These are phyloP conservation scores for Trichophyton simii DNA, from an alignment of 2,329 filamentous ascomycete species.

Conservation along the genomic window DNA sequence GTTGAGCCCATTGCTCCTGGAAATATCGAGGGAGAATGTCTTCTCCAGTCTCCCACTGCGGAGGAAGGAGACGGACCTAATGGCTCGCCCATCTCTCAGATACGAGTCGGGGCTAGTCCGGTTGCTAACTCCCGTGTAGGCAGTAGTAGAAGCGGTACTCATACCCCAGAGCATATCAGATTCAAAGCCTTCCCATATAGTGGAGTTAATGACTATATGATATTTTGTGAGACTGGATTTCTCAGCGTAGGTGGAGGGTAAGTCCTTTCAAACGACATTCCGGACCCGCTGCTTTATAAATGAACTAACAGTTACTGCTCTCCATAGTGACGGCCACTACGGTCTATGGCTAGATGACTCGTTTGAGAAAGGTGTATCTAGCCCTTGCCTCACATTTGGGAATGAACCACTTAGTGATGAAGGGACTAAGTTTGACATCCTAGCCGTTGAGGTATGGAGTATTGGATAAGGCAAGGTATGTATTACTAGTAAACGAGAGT, in stretches of 20 bases:
- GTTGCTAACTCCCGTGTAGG: conserved; percentile 14
- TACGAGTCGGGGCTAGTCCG: background rate
- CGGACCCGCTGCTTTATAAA: background rate
- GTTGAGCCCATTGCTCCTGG: conserved; percentile 16
- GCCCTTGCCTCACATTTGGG: conserved; percentile 77
- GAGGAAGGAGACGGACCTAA: background rate
- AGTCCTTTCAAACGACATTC: conserved; percentile 15
- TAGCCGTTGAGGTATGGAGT: conserved; percentile 90
- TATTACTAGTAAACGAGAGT: background rate
- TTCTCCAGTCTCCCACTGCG: background rate
- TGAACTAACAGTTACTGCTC: background rate
- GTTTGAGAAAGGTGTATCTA: conserved; percentile 72
- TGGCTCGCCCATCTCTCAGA: background rate
- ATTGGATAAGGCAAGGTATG: conserved; percentile 45
- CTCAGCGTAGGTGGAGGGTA: conserved; percentile 72
- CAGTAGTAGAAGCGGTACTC: conserved; percentile 34
- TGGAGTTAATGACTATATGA: conserved; percentile 91
- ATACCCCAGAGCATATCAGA: conserved; percentile 61
- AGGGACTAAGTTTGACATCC: conserved; percentile 77
- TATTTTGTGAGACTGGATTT: conserved; percentile 77
- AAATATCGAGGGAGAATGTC: background rate
- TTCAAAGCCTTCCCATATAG: conserved; percentile 98
- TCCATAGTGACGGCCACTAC: conserved; percentile 62
- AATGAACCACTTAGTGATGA: conserved; percentile 91
- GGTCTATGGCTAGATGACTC: conserved; percentile 86